Conservation (phyloP, 1,139 yeast species). For the Arxiozyma bovina region DNA sequence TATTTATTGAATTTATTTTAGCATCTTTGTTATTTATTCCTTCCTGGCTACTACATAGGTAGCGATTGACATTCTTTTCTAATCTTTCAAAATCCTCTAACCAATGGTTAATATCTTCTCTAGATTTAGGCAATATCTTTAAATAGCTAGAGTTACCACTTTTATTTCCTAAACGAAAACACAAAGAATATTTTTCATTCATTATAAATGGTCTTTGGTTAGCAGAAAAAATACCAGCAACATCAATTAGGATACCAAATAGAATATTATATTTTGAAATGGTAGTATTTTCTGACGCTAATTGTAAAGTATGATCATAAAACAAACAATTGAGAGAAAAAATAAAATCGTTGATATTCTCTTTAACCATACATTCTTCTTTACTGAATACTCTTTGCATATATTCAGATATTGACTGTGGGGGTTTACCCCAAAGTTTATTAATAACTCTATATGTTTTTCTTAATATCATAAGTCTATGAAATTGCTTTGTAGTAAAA, state of each 20-base stretch:
- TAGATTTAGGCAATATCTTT: conserved; percentile 15
- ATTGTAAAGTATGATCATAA: not conserved
- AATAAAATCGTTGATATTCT: conserved; percentile 1
- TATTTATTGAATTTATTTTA: not conserved
- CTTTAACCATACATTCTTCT: not conserved
- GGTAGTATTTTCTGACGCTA: not conserved
- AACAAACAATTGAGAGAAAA: not conserved
- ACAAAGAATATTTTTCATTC: conserved; percentile 10
- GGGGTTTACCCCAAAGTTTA: conserved; percentile 20
- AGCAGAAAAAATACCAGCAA: conserved; percentile 13
- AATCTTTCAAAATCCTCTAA: conserved; percentile 11
- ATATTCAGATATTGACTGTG: conserved; percentile 12
- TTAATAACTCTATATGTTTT: conserved; percentile 23
- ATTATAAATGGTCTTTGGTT: conserved; percentile 11
- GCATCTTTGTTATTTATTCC: not conserved
- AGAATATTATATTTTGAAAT: conserved; percentile 4
- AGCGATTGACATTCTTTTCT: not conserved
- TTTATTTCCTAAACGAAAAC: conserved; percentile 15
- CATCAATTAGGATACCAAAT: conserved; percentile 16
- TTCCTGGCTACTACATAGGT: not conserved
- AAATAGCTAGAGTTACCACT: conserved; percentile 18
- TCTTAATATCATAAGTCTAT: conserved; percentile 16
- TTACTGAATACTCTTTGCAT: conserved; percentile 1
- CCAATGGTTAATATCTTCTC: conserved; percentile 18
- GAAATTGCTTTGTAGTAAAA: not conserved